Conservation (phyloP, 345 rosid genomes). For the Euphorbia tirucalli region DNA sequence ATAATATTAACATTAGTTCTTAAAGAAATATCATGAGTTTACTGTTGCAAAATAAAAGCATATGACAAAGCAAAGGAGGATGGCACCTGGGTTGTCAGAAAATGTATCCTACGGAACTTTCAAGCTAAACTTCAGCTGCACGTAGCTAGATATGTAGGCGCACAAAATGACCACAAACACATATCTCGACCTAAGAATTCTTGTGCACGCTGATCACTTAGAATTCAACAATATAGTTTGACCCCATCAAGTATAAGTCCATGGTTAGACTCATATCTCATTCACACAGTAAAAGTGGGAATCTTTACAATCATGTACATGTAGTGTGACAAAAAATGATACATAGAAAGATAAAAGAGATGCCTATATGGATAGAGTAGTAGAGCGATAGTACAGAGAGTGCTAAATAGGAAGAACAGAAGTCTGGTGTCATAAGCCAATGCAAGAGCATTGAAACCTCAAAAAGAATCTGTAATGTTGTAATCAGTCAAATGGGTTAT, state of each 20-base stretch:
- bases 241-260: constrained; percentile 2
- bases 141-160: constrained; percentile 25
- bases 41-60: constrained; percentile 8
- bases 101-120: constrained; percentile 17
- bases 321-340: background rate
- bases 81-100: constrained; percentile 17
- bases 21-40: constrained; percentile 3
- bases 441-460: constrained; percentile 13
- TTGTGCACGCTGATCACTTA: constrained; percentile 6
- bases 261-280: constrained; percentile 5
- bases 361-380: background rate
- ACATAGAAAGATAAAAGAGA: background rate
- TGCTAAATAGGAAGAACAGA: constrained; percentile 22
- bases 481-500: constrained; percentile 1
- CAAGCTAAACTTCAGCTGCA: constrained; percentile 15
- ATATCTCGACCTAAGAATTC: constrained; percentile 12
- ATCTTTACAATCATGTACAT: background rate
- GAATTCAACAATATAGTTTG: constrained; percentile 16
- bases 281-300: constrained; percentile 4
- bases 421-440: constrained; percentile 18
- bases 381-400: constrained; percentile 2
- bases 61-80: constrained; percentile 14
- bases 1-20: background rate
- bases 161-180: constrained; percentile 19
- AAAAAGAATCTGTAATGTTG: constrained; percentile 27